Evolutionary conservation across 768 basidiomycete species (phyloP).

Genomic region (Naganishia randhawae): DNA sequence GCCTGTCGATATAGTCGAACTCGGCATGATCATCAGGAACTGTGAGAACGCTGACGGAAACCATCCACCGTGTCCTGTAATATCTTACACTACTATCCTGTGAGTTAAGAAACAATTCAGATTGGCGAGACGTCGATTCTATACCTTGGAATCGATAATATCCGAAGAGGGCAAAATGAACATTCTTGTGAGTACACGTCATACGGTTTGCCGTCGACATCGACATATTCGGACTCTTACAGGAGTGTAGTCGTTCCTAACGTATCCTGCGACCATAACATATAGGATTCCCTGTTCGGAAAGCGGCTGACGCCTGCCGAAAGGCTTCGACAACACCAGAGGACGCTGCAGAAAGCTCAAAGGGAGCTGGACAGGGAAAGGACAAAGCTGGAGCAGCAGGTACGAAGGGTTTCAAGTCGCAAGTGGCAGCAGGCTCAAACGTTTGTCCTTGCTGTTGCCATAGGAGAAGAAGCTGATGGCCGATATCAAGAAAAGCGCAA

Average conservation of each 20-base stretch:
- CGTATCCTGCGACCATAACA: background rate
- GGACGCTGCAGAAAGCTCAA: slow-evolving; percentile 91
- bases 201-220: background rate
- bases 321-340: slow-evolving; percentile 92
- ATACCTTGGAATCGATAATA: background rate
- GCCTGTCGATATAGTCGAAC: too few relatives aligned
- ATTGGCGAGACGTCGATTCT: too few relatives aligned
- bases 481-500: slow-evolving; percentile 96
- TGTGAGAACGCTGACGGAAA: too few relatives aligned
- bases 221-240: background rate
- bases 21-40: too few relatives aligned
- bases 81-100: too few relatives aligned
- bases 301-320: slow-evolving; percentile 93
- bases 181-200: slow-evolving; percentile 49
- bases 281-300: slow-evolving; percentile 92
- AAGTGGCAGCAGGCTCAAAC: background rate
- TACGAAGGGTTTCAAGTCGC: background rate
- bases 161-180: slow-evolving; percentile 45
- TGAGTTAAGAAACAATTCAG: too few relatives aligned
- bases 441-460: background rate
- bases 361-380: slow-evolving; percentile 96
- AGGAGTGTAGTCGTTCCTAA: background rate
- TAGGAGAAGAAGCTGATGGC: slow-evolving; percentile 89
- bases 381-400: slow-evolving; percentile 80
- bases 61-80: too few relatives aligned